These are phyloP conservation scores for Geosmithia morbida DNA, from an alignment of 2,329 filamentous ascomycete genomes.

Conservation along the genomic window DNA sequence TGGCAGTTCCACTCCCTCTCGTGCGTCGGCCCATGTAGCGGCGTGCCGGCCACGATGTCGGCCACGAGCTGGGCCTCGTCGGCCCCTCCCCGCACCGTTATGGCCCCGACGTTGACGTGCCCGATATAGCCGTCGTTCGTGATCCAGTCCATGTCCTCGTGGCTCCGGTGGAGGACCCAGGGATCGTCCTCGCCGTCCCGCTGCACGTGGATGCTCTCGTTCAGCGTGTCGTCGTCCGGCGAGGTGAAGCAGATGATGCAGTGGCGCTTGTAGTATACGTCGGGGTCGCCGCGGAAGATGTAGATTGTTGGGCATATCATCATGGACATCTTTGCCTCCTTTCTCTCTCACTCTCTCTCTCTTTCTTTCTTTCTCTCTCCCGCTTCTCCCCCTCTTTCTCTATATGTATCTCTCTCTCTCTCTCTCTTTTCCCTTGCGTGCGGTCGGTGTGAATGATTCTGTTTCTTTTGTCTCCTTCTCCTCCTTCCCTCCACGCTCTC, in stretches of 20 bases:
- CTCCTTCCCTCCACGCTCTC: too few species aligned
- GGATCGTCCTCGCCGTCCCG: conserved; percentile 1
- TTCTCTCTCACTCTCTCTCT: too few species aligned
- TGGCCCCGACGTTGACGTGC: conserved; percentile 7
- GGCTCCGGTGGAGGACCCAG: conserved; percentile 3
- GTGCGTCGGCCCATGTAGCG: conserved; percentile 2
- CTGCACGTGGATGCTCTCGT: conserved; percentile 6
- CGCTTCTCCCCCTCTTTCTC: too few species aligned
- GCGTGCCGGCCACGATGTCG: conserved; percentile 2
- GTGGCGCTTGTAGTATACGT: conserved; percentile 5
- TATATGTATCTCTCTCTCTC: too few species aligned
- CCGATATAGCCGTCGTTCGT: conserved; percentile 3
- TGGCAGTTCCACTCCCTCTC: conserved; percentile 6
- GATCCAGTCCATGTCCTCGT: conserved; percentile 4
- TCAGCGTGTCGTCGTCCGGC: conserved; percentile 4
- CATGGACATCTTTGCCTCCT: neutral
- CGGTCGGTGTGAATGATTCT: too few species aligned
- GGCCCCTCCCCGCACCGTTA: conserved; percentile 2
- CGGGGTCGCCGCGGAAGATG: conserved; percentile 4
- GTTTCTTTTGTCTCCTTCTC: too few species aligned
- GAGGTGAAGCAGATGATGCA: conserved; percentile 6
- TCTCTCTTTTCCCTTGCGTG: too few species aligned
- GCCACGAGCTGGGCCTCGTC: conserved; percentile 3
- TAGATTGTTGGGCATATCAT: conserved; percentile 4
- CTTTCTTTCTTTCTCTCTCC: too few species aligned